A percentile compares a stretch with the other conserved stretches of the same genome.
These are phyloP conservation scores for Oemleria cerasiformis DNA, from an alignment of 306 rosid species.

Conservation along the genomic window DNA sequence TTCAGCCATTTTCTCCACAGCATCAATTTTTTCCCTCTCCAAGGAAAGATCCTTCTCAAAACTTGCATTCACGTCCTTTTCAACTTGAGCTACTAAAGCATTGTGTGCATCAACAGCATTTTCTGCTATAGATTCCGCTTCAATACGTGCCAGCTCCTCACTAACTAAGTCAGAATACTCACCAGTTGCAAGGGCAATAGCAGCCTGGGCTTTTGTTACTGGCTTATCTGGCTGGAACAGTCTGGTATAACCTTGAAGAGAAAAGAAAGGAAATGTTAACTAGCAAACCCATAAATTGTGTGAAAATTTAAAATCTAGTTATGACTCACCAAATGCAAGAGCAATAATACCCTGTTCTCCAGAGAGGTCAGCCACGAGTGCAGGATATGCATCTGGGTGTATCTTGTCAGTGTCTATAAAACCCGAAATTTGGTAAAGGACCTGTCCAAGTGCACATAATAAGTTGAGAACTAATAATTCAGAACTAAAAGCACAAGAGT, in stretches of 20 bases:
- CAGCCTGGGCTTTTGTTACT: constrained; percentile 96
- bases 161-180: constrained; percentile 84
- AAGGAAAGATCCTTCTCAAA: constrained; percentile 71
- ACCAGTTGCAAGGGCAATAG: constrained; percentile 94
- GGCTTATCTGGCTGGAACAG: constrained; percentile 93
- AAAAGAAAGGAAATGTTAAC: background rate
- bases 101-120: constrained; percentile 89
- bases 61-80: constrained; percentile 78
- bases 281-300: constrained; percentile 6
- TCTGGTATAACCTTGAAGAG: constrained; percentile 71
- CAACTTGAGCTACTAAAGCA: constrained; percentile 94
- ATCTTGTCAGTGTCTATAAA: constrained; percentile 85
- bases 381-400: constrained; percentile 98
- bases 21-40: constrained; percentile 81
- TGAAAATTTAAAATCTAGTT: constrained; percentile 2
- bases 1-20: constrained; percentile 87
- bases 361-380: constrained; percentile 87
- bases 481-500: constrained; percentile 21
- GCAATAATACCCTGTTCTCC: constrained; percentile 94
- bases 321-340: constrained; percentile 82
- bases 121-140: constrained; percentile 94
- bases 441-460: constrained; percentile 48
- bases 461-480: constrained; percentile 24
- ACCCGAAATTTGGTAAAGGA: constrained; percentile 71
- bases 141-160: constrained; percentile 97